These are phyloP conservation scores for Aspergillus fumigatiaffinis DNA, from an alignment of 2,329 filamentous ascomycete genomes.

Conservation along the genomic window DNA sequence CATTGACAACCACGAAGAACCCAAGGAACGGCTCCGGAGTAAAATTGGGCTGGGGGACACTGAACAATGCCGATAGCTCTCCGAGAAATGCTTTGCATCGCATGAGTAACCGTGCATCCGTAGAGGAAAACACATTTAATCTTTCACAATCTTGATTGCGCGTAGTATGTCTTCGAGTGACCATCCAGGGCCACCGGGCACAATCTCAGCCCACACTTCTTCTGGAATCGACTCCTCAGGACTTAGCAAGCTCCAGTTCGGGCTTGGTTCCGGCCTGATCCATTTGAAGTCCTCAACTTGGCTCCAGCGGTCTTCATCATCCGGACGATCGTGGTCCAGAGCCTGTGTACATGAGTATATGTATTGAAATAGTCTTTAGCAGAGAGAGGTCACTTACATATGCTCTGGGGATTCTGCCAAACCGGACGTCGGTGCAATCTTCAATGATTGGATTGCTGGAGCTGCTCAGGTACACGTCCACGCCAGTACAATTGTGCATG, in stretches of 20 bases:
- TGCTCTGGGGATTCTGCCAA: slow-evolving; percentile 66
- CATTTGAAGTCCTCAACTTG: slow-evolving; percentile 97
- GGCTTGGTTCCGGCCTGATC: slow-evolving; percentile 80
- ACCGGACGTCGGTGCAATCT: slow-evolving; percentile 72
- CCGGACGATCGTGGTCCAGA: slow-evolving; percentile 27
- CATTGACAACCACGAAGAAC: not conserved
- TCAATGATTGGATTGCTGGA: slow-evolving; percentile 89
- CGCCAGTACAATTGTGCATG: slow-evolving; percentile 80
- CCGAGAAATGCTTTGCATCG: not conserved
- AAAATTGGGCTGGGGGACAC: not conserved
- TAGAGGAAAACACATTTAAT: not conserved
- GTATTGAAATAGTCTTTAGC: too few relatives aligned
- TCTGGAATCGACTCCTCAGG: slow-evolving; percentile 57
- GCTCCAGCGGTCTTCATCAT: slow-evolving; percentile 68
- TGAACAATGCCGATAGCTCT: not conserved
- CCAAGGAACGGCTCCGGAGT: not conserved
- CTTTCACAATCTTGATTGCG: slow-evolving; percentile 25
- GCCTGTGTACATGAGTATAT: slow-evolving; percentile 19
- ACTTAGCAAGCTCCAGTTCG: slow-evolving; percentile 75
- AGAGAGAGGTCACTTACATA: slow-evolving; percentile 56
- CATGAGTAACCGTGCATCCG: not conserved
- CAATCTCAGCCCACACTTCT: slow-evolving; percentile 64
- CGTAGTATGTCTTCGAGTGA: slow-evolving; percentile 63
- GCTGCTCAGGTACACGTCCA: slow-evolving; percentile 80
- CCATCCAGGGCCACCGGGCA: slow-evolving; percentile 60